Evolutionary conservation across 371 early-diverging fungal genomes (phyloP).

Genomic region (Syncephalastrum monosporum): DNA sequence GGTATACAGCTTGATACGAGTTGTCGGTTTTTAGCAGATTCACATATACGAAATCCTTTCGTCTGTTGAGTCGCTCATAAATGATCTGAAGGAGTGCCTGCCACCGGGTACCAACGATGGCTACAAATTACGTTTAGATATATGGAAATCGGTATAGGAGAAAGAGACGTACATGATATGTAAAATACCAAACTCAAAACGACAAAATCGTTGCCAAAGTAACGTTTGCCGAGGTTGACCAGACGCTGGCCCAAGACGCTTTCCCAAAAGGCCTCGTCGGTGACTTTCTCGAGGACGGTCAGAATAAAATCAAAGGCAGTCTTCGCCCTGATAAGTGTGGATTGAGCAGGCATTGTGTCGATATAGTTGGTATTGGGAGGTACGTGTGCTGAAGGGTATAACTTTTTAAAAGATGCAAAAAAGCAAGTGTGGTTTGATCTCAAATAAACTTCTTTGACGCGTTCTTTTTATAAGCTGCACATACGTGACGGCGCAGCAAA

Average conservation of each 20-base stretch:
- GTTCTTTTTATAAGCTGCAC: too few species aligned
- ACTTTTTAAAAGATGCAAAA: too few species aligned
- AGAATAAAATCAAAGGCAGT: slow-evolving; percentile 17
- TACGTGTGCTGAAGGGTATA: too few species aligned
- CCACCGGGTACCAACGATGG: slow-evolving; percentile 32
- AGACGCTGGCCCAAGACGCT: slow-evolving; percentile 28
- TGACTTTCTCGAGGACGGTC: slow-evolving; percentile 27
- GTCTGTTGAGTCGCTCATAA: slow-evolving; percentile 3
- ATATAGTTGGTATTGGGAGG: too few species aligned
- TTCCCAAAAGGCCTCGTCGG: slow-evolving; percentile 35
- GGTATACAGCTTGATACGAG: slow-evolving; percentile 23
- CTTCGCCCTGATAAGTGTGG: slow-evolving; percentile 4
- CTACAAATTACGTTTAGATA: slow-evolving; percentile 13
- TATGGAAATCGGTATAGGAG: neutral
- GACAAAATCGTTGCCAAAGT: slow-evolving; percentile 42
- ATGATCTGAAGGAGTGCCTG: slow-evolving; percentile 13
- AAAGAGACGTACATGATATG: slow-evolving; percentile 24
- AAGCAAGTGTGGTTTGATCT: too few species aligned
- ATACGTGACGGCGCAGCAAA: too few species aligned
- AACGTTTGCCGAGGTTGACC: slow-evolving; percentile 28
- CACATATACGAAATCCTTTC: slow-evolving; percentile 8
- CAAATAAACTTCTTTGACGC: too few species aligned
- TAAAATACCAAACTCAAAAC: slow-evolving; percentile 30
- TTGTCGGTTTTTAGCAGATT: slow-evolving; percentile 14
- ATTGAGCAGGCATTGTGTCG: neutral